Conservation (phyloP, 2,329 filamentous ascomycete genomes). For the Exserohilum rostratum region DNA sequence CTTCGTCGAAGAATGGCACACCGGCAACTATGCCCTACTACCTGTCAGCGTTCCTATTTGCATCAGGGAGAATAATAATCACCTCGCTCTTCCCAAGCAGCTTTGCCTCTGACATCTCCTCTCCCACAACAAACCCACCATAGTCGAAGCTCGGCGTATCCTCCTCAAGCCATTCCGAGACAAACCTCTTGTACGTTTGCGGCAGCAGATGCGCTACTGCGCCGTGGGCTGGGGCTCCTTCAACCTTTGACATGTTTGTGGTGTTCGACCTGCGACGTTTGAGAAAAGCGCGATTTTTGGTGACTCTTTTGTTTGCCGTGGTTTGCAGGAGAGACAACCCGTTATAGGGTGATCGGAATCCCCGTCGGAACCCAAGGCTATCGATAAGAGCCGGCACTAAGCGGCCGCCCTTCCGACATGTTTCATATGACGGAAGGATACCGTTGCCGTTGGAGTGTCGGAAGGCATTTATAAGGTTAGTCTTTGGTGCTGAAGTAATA, state of each 20-base stretch:
- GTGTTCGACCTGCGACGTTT: neutral
- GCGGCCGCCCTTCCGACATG: conserved; percentile 19
- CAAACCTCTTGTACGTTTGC: conserved; percentile 78
- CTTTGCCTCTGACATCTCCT: conserved; percentile 57
- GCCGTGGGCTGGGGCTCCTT: conserved; percentile 64
- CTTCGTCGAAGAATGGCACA: conserved; percentile 92
- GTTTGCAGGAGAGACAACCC: conserved; percentile 1
- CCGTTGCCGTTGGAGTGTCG: neutral
- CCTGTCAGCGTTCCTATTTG: neutral
- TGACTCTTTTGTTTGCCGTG: neutral
- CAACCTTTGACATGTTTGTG: conserved; percentile 31
- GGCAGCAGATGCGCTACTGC: conserved; percentile 77
- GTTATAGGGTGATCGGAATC: conserved; percentile 13
- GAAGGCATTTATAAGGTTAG: neutral
- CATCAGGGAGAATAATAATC: neutral
- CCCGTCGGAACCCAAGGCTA: conserved; percentile 10
- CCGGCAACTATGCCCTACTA: conserved; percentile 80
- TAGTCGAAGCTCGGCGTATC: conserved; percentile 98
- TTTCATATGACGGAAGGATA: neutral
- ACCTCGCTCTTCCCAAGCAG: conserved; percentile 65
- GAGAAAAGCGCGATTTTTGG: neutral
- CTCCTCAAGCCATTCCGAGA: conserved; percentile 88
- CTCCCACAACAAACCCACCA: conserved; percentile 93
- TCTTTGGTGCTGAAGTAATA: neutral
- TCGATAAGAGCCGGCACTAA: conserved; percentile 22